Base-by-base conservation (phyloP, 108 stramenopile genomes). In the Skeletonema costatum region DNA sequence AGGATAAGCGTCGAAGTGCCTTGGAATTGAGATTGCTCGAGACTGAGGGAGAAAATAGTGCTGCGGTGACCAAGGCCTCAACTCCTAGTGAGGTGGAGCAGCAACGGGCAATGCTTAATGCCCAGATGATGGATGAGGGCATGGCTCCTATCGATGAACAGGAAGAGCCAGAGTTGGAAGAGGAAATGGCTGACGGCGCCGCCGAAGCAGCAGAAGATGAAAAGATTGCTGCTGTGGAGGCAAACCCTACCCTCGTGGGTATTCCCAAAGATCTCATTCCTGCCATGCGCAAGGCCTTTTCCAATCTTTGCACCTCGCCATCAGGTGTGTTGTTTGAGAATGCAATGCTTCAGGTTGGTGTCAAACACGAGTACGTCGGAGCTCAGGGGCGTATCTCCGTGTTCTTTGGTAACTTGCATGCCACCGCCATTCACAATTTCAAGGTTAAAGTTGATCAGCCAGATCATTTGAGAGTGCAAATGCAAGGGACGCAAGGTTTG, bases 261-360 rank as follows among this genome's bases (percentile, higher is more conserved):
- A 95, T 95, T 65, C 94, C 94, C 32, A 95, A 91, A 75, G 94
- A 95, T 77, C 84, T 93, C 17, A 96, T 96, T 60, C 95, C 95
- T 48, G 93, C 92, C 2, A 94, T 96, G 92, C 88, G 92, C 56
- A 92, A 92, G 73, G 92, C 93, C 25, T 96, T 96, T 70, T 92
- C 94, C 58, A 95, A 95, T 78, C 83, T 92, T 44, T 91, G 91
- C 64, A 92, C 92, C 35, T 91, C 91, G 10, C 90, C 91, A 13
- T 92, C 91, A 39, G 95, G 94, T 25, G 93, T 95, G 29, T 70
- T 97, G 70, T 97, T 95, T 75, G 93, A 97, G 75, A 96, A 96
- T 76, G 79, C 88, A 30, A 46, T 91, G 50, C 71, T 97, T 50
- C 94, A 95, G 76, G 90, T 97, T 32, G 94, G 93, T 32, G 90